Base-by-base conservation (phyloP, 2,329 filamentous ascomycete genomes). In the Leptosphaerulina australis region DNA sequence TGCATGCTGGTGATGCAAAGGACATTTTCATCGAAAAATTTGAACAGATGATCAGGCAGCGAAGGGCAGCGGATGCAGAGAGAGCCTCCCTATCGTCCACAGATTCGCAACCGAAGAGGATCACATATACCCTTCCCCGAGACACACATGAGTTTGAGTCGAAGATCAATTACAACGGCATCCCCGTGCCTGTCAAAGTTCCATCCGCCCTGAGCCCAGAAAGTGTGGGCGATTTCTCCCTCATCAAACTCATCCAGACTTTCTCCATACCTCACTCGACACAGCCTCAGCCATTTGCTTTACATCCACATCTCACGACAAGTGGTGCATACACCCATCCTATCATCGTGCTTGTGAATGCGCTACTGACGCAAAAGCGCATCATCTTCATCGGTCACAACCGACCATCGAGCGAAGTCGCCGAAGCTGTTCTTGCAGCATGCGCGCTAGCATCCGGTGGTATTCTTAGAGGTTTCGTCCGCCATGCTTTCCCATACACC, bases 141-240 rank as follows among this genome's bases (percentile, higher is more conserved):
- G 94, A 99, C 70, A 99, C 94, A 0, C 94, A 99, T 73, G 94
- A 99, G 73, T 97, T 96, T 67, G 94, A 97, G 77, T 95, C 90
- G 60, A 91, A 87, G 66, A 91, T 99, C 64, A 84, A 93, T 68
- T 99, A 99, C 77, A 96, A 97, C 76, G 91, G 91, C 56, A 94
- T 97, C 47, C 93, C 93, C 0, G 93, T 99, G 21, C 94, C 94
- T 1, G 91, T 99, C 76, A 97, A 97, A 75, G 88, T 99, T 6
- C 94, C 94, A 0, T 92, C 93, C 3, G 92, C 94, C 9, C 83
- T 96, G 50, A 93, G 92, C 78, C 90, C 92, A 2, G 94, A 99
- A 77, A 97, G 90, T 0, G 94, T 99, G 12, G 94, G 94, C 55
- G 94, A 99, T 75, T 99, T 99, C 69, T 97, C 92, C 28, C 81